Evolutionary conservation across 352 stramenopile genomes (phyloP), one percentile per base, ranked within the genome.

Genomic region (Elongisporangium prolatum): DNA sequence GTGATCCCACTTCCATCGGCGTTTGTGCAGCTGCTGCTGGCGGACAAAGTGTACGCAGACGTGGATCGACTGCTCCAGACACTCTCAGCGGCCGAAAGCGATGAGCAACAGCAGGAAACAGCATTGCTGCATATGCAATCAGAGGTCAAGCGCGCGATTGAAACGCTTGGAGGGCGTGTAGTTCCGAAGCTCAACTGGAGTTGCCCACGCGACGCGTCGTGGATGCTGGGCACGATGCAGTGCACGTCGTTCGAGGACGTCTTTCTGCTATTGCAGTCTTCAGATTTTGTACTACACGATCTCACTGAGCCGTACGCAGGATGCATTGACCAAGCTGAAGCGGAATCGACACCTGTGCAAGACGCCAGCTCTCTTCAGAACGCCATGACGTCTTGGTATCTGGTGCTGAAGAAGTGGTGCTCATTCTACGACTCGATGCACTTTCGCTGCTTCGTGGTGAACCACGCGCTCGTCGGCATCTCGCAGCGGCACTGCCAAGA

Each of bases 141-240:
- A 7, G 50, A 91, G 59, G 81, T 98, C 21, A 73, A 96, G 61
- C 38, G 70, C 1, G 74, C 78, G 20, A 68, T 98, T 20, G 28
- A 64, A 21, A 52, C 65, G 16, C 78, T 98, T 34, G 70, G 76
- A n/a, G 85, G 88, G 21, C 67, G 76, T 22, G 67, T 72, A 50
- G 95, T 97, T 51, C 71, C 89, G 9, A 98, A 98, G 74, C 80
- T 97, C 54, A 98, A 98, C 67, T 98, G 94, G 94, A 98, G 86
- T 44, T 79, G 84, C 34, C 94, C 95, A 4, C 92, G 87, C 21
- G 95, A 98, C 69, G 91, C 94, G 24, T 80, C 81, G 48, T 98
- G 95, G 95, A 97, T 98, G 72, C 72, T 93, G 18, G 82, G 80
- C 24, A 74, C 81, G 21, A 75, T 94, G 54, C 77, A 91, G 64